Evolutionary conservation across 331 rosid species (phyloP).

Genomic region (Prunus yedoensis): DNA sequence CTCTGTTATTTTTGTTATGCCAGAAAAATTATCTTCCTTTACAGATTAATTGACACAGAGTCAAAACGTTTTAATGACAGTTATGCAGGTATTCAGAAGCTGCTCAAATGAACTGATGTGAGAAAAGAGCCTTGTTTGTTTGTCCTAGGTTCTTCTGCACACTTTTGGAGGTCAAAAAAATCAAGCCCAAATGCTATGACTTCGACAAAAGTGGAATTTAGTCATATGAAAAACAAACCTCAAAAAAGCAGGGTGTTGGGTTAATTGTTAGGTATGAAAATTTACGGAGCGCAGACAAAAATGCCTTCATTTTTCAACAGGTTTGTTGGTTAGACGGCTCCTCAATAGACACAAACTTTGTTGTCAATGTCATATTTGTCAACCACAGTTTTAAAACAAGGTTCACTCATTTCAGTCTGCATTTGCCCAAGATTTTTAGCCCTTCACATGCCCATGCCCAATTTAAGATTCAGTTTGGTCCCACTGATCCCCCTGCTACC

Average conservation of each 20-base stretch:
- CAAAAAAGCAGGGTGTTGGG: neutral
- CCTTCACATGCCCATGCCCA: neutral
- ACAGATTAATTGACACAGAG: too few species aligned
- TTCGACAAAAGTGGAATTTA: neutral
- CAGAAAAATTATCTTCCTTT: too few species aligned
- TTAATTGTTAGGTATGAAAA: neutral
- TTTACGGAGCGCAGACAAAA: neutral
- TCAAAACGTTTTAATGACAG: too few species aligned
- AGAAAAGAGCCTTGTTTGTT: neutral
- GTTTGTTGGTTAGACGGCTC: slow-evolving; percentile 23
- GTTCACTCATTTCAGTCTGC: neutral
- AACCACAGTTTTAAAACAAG: neutral
- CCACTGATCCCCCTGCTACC: neutral
- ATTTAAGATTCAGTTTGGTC: slow-evolving; percentile 17
- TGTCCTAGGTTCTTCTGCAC: neutral
- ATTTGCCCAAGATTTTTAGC: neutral
- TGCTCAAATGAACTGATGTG: too few species aligned
- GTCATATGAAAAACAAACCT: neutral
- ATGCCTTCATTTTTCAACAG: neutral
- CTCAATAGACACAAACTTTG: neutral
- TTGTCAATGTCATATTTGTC: neutral
- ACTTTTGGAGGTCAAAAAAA: neutral
- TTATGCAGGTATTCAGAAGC: too few species aligned
- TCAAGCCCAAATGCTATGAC: neutral
- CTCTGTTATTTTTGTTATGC: too few species aligned